phyloP scores from a whole-genome alignment of 2,329 filamentous ascomycete species.

The Bretziella fagacearum region DNA sequence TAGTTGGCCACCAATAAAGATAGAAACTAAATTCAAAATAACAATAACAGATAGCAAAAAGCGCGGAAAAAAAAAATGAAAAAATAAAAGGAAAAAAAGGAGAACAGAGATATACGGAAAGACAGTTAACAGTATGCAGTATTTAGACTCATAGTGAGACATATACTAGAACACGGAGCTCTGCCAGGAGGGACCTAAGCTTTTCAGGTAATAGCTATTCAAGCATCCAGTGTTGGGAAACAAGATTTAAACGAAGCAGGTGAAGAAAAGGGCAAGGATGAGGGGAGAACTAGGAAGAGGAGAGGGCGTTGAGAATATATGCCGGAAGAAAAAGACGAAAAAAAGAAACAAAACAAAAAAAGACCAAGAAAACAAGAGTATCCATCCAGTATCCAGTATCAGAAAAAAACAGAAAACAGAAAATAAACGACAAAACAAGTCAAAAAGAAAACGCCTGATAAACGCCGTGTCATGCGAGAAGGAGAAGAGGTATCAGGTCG shows the following conservation, averaged over 20 bases:
- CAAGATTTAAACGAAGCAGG: background rate
- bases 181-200: too few relatives aligned
- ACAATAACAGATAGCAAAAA: background rate
- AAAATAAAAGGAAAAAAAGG: slow-evolving; percentile 1
- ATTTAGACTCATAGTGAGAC: too few relatives aligned
- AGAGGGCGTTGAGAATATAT: background rate
- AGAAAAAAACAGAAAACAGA: slow-evolving; percentile 4
- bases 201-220: too few relatives aligned
- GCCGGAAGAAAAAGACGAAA: background rate
- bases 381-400: background rate
- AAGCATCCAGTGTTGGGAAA: too few relatives aligned
- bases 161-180: too few relatives aligned
- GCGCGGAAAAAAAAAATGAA: slow-evolving; percentile 1
- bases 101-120: background rate
- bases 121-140: too few relatives aligned
- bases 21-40: too few relatives aligned
- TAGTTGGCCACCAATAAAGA: too few relatives aligned
- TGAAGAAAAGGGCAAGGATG: background rate
- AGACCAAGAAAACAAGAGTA: background rate
- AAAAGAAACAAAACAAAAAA: background rate
- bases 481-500: slow-evolving; percentile 4
- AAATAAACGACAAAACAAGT: slow-evolving; percentile 2
- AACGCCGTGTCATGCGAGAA: slow-evolving; percentile 13
- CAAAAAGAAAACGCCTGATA: slow-evolving; percentile 8
- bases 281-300: too few relatives aligned